A percentile compares a stretch with the other conserved stretches of the same genome.
Evolutionary conservation across 2,329 filamentous ascomycete species (phyloP).

Genomic region (Xylaria polymorpha): DNA sequence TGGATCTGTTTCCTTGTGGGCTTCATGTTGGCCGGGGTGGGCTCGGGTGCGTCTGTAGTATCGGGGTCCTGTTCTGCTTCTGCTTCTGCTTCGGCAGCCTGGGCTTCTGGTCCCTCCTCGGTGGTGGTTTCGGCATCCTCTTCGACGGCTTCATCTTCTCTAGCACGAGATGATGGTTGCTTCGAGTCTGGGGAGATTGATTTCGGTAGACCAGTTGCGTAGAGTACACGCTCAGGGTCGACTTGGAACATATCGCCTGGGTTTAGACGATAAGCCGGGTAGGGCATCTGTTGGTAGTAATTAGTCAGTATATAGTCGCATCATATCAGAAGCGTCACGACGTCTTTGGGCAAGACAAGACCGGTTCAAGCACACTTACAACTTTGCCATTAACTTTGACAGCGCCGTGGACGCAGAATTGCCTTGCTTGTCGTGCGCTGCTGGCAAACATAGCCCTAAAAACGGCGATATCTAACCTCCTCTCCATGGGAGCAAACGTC

Average conservation of each 20-base stretch:
- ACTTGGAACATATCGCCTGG: slow-evolving; percentile 99
- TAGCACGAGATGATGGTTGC: slow-evolving; percentile 6
- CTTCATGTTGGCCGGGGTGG: slow-evolving; percentile 45
- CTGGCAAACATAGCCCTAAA: slow-evolving; percentile 95
- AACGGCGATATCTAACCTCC: slow-evolving; percentile 92
- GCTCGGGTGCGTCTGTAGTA: slow-evolving; percentile 50
- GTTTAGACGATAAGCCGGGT: slow-evolving; percentile 93
- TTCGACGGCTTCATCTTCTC: slow-evolving; percentile 41
- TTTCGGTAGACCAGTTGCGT: slow-evolving; percentile 83
- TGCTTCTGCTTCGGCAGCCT: slow-evolving; percentile 38
- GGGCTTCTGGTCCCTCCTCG: slow-evolving; percentile 41
- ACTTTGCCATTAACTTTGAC: slow-evolving; percentile 98
- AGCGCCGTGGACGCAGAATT: slow-evolving; percentile 91
- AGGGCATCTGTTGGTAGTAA: slow-evolving; percentile 74
- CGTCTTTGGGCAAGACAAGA: neutral
- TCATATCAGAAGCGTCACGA: neutral
- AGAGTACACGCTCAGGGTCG: slow-evolving; percentile 87
- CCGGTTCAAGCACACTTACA: slow-evolving; percentile 60
- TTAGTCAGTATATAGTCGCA: slow-evolving; percentile 18
- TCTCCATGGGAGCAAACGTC: slow-evolving; percentile 91
- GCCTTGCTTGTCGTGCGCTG: slow-evolving; percentile 89
- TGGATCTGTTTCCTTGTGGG: slow-evolving; percentile 57
- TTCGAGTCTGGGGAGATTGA: slow-evolving; percentile 45
- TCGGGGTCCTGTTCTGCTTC: slow-evolving; percentile 54
- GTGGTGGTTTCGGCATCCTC: slow-evolving; percentile 42